Base-by-base conservation (phyloP, 768 basidiomycete genomes). In the Rhizopogon roseolus region DNA sequence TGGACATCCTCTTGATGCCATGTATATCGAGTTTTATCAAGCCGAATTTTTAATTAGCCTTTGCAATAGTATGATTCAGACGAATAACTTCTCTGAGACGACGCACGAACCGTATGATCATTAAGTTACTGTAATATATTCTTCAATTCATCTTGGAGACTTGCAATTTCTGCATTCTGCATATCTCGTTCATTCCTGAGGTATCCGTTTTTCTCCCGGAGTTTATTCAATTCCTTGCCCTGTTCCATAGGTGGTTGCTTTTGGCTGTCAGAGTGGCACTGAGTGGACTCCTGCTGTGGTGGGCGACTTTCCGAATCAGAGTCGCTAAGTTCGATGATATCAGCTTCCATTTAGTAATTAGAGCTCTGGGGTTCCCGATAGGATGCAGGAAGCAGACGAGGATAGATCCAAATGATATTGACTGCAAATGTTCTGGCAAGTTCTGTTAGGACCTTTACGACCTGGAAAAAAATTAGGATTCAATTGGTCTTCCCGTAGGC, bases 61-160 rank as follows among this genome's bases (percentile, higher is more conserved):
- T 34, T 34, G 8, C 19, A 16, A 36, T 36, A 8, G 9, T 16
- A 46, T 48, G 6, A 42, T 32, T 28, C 44, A 14, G 17, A 28
- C 29, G 32, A 32, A 5, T 14, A 32, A 45, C 10, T 11, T 32
- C 14, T 25, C 29, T 52, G 16, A 51, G 5, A 28, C 14, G 19
- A n/a, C 14, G n/a, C 34, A 53, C 27, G 22, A 27, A 52, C 52
- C 14, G 48, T 50, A 7, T 52, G 37, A 4, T 52, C 46, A 16
- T 51, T 25, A 5, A 32, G 25, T 11, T 51, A 29, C 11, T n/a
- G 37, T 10, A 39, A 6, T 11, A 52, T 25, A 22, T 41, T 38
- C 17, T 55, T 55, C 28, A 55, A 6, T n/a, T 28, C 22, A 8
- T 39, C 40, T 34, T 54, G 54, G 37, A 54, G 50, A 19, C 50